A percentile compares a stretch with the other conserved stretches of the same genome.
Evolutionary conservation across 2,329 filamentous ascomycete species (phyloP).

Genomic region (Monilinia aucupariae): DNA sequence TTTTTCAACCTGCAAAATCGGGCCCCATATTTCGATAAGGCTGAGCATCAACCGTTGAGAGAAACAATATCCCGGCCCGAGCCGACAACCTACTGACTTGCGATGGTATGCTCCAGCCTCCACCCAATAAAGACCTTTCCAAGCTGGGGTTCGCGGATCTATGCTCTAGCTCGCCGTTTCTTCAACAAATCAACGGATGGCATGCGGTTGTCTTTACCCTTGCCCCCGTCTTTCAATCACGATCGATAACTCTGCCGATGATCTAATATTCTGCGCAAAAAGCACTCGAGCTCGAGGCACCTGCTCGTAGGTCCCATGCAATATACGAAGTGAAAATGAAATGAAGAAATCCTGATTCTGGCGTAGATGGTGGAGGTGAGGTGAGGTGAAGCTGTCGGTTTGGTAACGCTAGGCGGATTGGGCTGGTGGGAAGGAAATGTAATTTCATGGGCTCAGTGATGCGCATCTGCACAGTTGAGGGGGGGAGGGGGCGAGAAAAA

Average conservation of each 20-base stretch:
- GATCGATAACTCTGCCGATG: constrained; percentile 9
- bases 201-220: not conserved
- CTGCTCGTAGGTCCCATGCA: not conserved
- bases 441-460: not conserved
- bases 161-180: not conserved
- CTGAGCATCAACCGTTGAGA: constrained; percentile 11
- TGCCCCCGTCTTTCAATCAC: not conserved
- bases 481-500: not conserved
- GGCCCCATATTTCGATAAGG: not conserved
- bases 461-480: not conserved
- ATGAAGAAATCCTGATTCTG: not conserved
- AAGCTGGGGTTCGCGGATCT: not conserved
- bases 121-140: not conserved
- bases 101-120: not conserved
- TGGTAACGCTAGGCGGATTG: not conserved
- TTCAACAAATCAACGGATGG: not conserved
- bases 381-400: not conserved
- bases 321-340: not conserved
- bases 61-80: constrained; percentile 8
- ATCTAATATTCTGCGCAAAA: not conserved
- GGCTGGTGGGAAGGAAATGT: not conserved
- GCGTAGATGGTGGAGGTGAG: not conserved
- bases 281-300: not conserved
- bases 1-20: not conserved
- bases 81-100: constrained; percentile 2